A percentile compares a stretch with the other conserved stretches of the same genome.
Conservation (phyloP, 176 grass and related monocot species). For the Aegilops tauschii region DNA sequence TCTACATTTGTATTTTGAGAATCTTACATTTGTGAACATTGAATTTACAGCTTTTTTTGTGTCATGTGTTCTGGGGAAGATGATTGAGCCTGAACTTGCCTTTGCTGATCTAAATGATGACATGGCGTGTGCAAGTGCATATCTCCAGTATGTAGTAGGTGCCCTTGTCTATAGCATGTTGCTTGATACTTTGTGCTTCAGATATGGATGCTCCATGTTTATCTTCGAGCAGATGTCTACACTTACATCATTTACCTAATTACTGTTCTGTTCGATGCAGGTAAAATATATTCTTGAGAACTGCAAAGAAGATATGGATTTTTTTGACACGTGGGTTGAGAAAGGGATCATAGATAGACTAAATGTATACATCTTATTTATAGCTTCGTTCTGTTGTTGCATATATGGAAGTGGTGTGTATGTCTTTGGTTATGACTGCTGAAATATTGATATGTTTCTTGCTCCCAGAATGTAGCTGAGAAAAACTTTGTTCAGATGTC, state of each 20-base stretch:
- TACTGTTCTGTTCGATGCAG: constrained; percentile 42
- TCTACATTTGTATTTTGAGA: constrained; percentile 15
- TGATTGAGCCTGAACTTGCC: constrained; percentile 99
- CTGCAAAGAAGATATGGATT: constrained; percentile 98
- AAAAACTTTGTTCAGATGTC: constrained; percentile 93
- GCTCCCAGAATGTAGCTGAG: constrained; percentile 76
- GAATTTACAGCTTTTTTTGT: constrained; percentile 35
- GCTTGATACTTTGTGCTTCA: constrained; percentile 12
- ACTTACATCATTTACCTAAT: constrained; percentile 21
- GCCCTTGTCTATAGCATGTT: constrained; percentile 38
- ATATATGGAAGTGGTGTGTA: constrained; percentile 3
- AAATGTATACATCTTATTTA: constrained; percentile 54
- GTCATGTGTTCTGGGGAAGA: constrained; percentile 48
- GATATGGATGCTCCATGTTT: background rate
- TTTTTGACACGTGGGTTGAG: constrained; percentile 96
- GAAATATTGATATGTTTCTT: constrained; percentile 24
- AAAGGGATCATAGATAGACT: constrained; percentile 94
- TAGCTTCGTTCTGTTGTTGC: constrained; percentile 24
- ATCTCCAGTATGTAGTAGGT: constrained; percentile 99
- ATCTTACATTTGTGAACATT: constrained; percentile 21
- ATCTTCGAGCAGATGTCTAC: constrained; percentile 4
- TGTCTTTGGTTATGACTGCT: constrained; percentile 18
- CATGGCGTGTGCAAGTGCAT: constrained; percentile 99
- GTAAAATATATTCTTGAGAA: constrained; percentile 92
- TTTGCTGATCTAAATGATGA: constrained; percentile 99